Percentiles rank a stretch among this genome's conserved stretches.
Evolutionary conservation across 495 filamentous ascomycete species (phyloP).

Genomic region (Jackrogersella minutella): DNA sequence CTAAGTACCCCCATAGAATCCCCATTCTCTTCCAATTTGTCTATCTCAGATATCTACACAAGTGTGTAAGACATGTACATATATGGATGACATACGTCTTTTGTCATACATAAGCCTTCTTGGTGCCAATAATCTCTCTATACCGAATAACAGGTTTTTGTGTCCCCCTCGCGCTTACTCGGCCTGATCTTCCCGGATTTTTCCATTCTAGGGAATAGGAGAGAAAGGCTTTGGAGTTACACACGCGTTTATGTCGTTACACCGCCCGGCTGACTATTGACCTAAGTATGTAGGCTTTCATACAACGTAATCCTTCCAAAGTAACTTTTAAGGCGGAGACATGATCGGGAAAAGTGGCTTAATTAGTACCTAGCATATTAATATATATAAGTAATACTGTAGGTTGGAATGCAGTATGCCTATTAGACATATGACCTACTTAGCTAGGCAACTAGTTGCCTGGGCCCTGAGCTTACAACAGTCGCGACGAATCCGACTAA

Average conservation of each 20-base stretch:
- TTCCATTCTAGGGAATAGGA: not conserved
- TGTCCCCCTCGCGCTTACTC: constrained; percentile 35
- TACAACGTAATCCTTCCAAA: not conserved
- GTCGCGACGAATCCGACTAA: constrained; percentile 21
- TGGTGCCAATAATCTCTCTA: not conserved
- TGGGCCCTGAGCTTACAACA: constrained; percentile 17
- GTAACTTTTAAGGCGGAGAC: too few relatives aligned
- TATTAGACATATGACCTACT: not conserved
- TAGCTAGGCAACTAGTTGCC: not conserved
- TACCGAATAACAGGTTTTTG: not conserved
- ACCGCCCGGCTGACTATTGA: not conserved
- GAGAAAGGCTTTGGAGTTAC: constrained; percentile 17
- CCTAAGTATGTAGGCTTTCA: too few relatives aligned
- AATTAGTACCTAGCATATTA: too few relatives aligned
- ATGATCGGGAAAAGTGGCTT: too few relatives aligned
- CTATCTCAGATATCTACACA: not conserved
- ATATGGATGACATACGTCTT: not conserved
- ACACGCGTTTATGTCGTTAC: constrained; percentile 36
- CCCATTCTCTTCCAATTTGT: not conserved
- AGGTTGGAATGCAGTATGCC: constrained; percentile 1
- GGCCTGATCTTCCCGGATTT: constrained; percentile 7
- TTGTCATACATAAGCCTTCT: constrained; percentile 18
- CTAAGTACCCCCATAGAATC: too few relatives aligned
- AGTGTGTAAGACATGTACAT: not conserved
- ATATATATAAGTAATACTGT: not conserved